phyloP scores from a whole-genome alignment of 2,329 filamentous ascomycete genomes.

The Rhynchosporium graminicola region DNA sequence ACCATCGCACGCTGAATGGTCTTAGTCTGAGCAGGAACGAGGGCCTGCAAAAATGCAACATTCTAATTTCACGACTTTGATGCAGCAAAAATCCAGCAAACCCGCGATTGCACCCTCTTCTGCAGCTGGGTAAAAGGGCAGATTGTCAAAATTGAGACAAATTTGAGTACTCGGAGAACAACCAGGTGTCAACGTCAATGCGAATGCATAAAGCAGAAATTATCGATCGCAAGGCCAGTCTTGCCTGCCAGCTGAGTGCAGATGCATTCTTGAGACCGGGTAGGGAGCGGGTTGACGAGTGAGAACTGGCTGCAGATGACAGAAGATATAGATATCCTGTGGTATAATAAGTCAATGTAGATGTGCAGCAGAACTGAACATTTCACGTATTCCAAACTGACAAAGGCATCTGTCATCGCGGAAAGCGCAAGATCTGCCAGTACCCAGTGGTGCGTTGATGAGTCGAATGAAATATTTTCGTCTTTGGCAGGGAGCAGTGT shows the following conservation, averaged over 20 bases:
- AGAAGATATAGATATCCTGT: constrained; percentile 11
- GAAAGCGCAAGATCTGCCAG: neutral
- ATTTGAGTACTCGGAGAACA: neutral
- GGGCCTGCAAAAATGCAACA: neutral
- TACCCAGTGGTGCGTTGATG: neutral
- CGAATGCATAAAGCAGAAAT: neutral
- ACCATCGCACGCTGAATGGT: neutral
- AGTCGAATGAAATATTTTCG: neutral
- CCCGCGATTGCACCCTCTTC: neutral
- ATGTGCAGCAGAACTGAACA: constrained; percentile 11
- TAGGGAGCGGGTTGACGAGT: neutral
- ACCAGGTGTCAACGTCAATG: neutral
- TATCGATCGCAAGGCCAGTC: neutral
- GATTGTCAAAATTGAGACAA: neutral
- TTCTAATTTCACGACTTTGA: too few species aligned
- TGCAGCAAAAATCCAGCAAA: neutral
- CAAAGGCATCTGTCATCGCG: constrained; percentile 5
- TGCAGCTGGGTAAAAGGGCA: neutral
- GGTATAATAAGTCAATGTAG: constrained; percentile 11
- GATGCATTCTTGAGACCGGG: neutral
- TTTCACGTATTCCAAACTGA: neutral
- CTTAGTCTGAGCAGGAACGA: constrained; percentile 1
- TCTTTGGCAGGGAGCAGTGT: neutral
- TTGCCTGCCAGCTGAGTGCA: neutral
- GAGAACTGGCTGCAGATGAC: neutral